phyloP scores from a whole-genome alignment of 2,329 filamentous ascomycete genomes.

The Alternaria panax region DNA sequence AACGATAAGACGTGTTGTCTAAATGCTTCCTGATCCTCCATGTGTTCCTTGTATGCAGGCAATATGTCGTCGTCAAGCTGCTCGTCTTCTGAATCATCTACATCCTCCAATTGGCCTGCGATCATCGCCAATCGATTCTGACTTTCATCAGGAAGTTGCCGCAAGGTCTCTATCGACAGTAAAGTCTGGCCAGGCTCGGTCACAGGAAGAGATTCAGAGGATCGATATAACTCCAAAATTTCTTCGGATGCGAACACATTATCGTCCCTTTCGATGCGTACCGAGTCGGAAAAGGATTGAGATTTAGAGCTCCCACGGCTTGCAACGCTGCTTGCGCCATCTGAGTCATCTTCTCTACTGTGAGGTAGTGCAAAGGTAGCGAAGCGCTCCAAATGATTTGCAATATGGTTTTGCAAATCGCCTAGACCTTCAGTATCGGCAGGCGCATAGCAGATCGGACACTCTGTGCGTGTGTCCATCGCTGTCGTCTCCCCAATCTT shows the following conservation, averaged over 20 bases:
- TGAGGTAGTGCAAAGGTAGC: conserved; percentile 46
- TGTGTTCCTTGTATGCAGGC: conserved; percentile 20
- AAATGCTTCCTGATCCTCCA: conserved; percentile 25
- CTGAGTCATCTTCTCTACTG: conserved; percentile 36
- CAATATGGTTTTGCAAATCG: conserved; percentile 45
- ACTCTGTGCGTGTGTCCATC: conserved; percentile 38
- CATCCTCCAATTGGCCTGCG: background rate
- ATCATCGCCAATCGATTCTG: conserved; percentile 31
- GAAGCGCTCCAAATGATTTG: conserved; percentile 47
- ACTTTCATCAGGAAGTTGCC: conserved; percentile 35
- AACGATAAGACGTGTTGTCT: conserved; percentile 28
- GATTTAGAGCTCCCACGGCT: conserved; percentile 37
- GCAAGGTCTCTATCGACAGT: conserved; percentile 36
- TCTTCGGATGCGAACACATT: background rate
- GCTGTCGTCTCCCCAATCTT: conserved; percentile 45
- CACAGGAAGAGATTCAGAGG: background rate
- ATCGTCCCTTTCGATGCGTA: conserved; percentile 21
- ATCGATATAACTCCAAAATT: background rate
- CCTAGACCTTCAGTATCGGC: conserved; percentile 32
- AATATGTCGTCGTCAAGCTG: conserved; percentile 6
- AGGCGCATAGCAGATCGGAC: conserved; percentile 43
- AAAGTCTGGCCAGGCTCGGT: background rate
- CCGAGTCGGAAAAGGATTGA: conserved; percentile 27
- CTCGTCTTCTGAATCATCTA: conserved; percentile 4
- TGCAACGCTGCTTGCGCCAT: conserved; percentile 42